Conservation (phyloP, 805 yeast genomes). For the Metschnikowia borealis region DNA sequence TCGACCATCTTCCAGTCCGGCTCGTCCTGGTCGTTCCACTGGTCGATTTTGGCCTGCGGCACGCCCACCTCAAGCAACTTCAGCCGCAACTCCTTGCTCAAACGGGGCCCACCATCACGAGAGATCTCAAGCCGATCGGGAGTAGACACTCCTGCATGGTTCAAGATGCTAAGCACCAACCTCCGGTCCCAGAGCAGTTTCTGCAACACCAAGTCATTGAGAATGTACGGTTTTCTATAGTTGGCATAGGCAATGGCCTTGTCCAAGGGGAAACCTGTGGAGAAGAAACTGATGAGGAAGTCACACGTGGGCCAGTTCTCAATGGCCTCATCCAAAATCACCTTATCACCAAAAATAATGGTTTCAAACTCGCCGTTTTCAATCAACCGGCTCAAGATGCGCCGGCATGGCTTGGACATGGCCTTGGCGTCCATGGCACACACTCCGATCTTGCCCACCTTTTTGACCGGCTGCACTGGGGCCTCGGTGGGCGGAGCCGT, state of each 20-base stretch:
- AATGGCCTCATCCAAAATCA: slow-evolving; percentile 84
- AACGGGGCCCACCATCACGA: slow-evolving; percentile 94
- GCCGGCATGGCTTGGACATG: slow-evolving; percentile 90
- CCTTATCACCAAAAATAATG: slow-evolving; percentile 95
- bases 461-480: slow-evolving; percentile 37
- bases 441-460: slow-evolving; percentile 91
- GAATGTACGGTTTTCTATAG: slow-evolving; percentile 80
- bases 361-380: slow-evolving; percentile 96
- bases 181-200: slow-evolving; percentile 97
- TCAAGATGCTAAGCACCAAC: slow-evolving; percentile 72
- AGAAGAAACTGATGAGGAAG: slow-evolving; percentile 85
- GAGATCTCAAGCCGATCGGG: slow-evolving; percentile 85
- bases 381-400: slow-evolving; percentile 79
- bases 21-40: slow-evolving; percentile 64
- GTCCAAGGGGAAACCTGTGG: slow-evolving; percentile 94
- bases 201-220: slow-evolving; percentile 88
- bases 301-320: slow-evolving; percentile 99
- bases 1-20: slow-evolving; percentile 87
- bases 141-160: slow-evolving; percentile 81
- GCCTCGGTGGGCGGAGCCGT: background rate
- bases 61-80: slow-evolving; percentile 45
- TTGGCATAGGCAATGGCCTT: slow-evolving; percentile 91
- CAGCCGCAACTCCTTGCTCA: slow-evolving; percentile 50
- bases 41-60: slow-evolving; percentile 44
- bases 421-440: slow-evolving; percentile 99